A percentile compares a stretch with the other conserved stretches of the same genome.
Evolutionary conservation across 495 filamentous ascomycete species (phyloP).

Genomic region (Trichocladium antarcticum): DNA sequence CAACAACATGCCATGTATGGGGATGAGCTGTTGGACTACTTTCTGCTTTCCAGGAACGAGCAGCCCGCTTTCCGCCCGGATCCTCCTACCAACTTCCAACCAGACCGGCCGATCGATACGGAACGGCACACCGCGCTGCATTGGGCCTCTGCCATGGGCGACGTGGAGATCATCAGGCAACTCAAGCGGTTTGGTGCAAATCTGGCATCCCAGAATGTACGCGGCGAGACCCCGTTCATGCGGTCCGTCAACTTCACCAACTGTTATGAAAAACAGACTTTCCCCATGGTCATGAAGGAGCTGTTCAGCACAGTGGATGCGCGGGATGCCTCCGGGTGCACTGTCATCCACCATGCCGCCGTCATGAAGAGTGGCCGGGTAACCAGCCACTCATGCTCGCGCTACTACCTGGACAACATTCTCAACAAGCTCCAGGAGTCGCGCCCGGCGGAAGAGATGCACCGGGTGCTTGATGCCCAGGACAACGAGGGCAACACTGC

Average conservation of each 20-base stretch:
- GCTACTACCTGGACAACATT: conserved; percentile 88
- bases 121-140: conserved; percentile 84
- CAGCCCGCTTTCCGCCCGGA: conserved; percentile 55
- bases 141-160: conserved; percentile 98
- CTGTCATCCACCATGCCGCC: conserved; percentile 86
- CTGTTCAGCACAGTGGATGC: conserved; percentile 64
- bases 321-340: conserved; percentile 65
- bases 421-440: conserved; percentile 69
- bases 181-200: conserved; percentile 66
- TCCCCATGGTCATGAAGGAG: conserved; percentile 67
- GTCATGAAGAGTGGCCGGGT: conserved; percentile 63
- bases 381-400: conserved; percentile 68
- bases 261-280: conserved; percentile 81
- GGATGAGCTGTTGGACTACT: conserved; percentile 89
- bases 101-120: conserved; percentile 80
- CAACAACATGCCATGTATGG: conserved; percentile 81
- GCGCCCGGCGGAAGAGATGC: conserved; percentile 54
- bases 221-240: conserved; percentile 89
- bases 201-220: conserved; percentile 53
- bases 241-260: conserved; percentile 93
- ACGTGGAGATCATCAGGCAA: conserved; percentile 78
- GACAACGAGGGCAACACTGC: conserved; percentile 84
- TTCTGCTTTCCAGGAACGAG: conserved; percentile 67
- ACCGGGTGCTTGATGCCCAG: conserved; percentile 56
- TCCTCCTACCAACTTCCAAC: conserved; percentile 71